Percentiles rank a stretch among this genome's conserved stretches.
Conservation (phyloP, 2,329 filamentous ascomycete species). For the Diaporthe vaccinii region DNA sequence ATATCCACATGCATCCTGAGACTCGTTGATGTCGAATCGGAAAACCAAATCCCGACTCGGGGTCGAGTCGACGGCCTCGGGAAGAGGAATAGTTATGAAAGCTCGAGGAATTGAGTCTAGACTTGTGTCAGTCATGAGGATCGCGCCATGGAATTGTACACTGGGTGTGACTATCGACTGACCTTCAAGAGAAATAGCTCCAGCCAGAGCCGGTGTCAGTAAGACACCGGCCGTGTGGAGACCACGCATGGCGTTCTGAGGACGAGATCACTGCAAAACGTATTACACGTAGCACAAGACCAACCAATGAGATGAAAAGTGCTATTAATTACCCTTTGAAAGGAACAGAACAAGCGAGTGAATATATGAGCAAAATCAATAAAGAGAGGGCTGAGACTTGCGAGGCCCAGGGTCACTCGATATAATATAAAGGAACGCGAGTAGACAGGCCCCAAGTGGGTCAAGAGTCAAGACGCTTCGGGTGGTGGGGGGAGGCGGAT, state of each 20-base stretch:
- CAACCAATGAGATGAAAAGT: neutral
- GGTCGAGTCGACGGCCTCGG: constrained; percentile 36
- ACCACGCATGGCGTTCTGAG: constrained; percentile 49
- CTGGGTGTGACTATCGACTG: neutral
- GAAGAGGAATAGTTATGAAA: constrained; percentile 46
- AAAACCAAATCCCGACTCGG: constrained; percentile 45
- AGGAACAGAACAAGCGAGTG: constrained; percentile 1
- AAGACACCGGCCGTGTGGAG: constrained; percentile 52
- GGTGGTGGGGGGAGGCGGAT: constrained; percentile 25
- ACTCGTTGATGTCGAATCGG: constrained; percentile 60
- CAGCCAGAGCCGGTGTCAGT: constrained; percentile 53
- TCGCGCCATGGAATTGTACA: neutral
- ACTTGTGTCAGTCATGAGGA: neutral
- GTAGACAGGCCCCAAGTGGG: constrained; percentile 14
- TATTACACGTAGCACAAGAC: neutral
- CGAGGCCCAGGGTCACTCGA: constrained; percentile 41
- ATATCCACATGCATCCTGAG: constrained; percentile 60
- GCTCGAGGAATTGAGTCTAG: constrained; percentile 45
- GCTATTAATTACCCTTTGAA: neutral
- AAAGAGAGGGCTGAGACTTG: constrained; percentile 41
- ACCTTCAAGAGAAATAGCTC: constrained; percentile 46
- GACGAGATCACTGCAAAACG: constrained; percentile 22
- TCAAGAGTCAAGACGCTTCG: constrained; percentile 26
- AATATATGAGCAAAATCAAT: constrained; percentile 27
- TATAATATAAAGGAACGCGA: constrained; percentile 44